Conservation (phyloP, 108 stramenopile species). For the Nitzschia inconspicua region DNA sequence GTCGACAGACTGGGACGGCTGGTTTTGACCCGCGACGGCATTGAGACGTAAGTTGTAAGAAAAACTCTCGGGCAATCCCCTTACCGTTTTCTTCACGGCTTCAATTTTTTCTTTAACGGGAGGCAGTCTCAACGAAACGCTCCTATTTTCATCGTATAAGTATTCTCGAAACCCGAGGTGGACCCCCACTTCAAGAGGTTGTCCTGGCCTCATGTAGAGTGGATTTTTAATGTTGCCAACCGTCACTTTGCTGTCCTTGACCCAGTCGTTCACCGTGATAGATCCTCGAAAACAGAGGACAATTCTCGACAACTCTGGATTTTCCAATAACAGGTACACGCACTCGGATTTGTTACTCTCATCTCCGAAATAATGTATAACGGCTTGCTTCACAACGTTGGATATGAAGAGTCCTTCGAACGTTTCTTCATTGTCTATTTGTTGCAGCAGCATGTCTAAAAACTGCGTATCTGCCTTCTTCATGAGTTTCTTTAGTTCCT, state of each 20-base stretch:
- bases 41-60: no score
- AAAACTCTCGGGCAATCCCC: not conserved
- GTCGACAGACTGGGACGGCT: no score
- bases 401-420: not conserved
- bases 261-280: slow-evolving; percentile 59
- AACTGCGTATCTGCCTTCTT: not conserved
- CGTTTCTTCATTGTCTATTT: not conserved
- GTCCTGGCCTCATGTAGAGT: slow-evolving; percentile 7
- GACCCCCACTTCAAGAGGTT: slow-evolving; percentile 32
- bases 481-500: not conserved
- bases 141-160: slow-evolving; percentile 28
- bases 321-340: slow-evolving; percentile 59
- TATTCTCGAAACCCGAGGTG: slow-evolving; percentile 73
- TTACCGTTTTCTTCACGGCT: not conserved
- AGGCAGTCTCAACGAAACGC: no score
- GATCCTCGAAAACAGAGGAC: slow-evolving; percentile 65
- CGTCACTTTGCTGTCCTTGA: slow-evolving; percentile 55
- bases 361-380: slow-evolving; percentile 50
- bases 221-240: slow-evolving; percentile 47
- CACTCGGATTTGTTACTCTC: slow-evolving; percentile 48
- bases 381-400: not conserved
- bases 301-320: slow-evolving; percentile 38
- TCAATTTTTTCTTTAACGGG: not conserved
- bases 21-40: no score
- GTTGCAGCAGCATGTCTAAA: not conserved